Evolutionary conservation across 352 stramenopile species (phyloP).

Genomic region (Pythium brassicae): DNA sequence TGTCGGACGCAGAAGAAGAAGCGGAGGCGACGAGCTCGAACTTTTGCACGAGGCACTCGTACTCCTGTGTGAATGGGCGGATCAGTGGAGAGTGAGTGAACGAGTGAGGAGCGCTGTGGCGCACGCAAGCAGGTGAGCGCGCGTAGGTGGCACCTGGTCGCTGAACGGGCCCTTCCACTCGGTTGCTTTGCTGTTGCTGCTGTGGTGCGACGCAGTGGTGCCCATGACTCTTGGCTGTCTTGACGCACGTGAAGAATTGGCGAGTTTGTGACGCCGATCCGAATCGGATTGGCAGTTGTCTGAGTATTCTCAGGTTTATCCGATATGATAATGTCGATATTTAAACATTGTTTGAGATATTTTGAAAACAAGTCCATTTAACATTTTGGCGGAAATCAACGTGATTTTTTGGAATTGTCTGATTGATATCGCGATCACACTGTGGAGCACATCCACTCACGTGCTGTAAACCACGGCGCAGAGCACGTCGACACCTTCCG

Average conservation of each 20-base stretch:
- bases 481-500: no score
- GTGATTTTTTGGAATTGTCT: no score
- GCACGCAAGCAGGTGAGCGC: not conserved
- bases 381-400: no score
- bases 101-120: not conserved
- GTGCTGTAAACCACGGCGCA: no score
- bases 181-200: constrained; percentile 10
- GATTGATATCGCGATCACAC: no score
- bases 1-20: constrained; percentile 15
- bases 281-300: not conserved
- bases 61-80: constrained; percentile 36
- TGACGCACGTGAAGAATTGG: no score
- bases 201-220: constrained; percentile 17
- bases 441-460: no score
- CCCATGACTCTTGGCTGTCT: constrained; percentile 39
- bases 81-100: not conserved
- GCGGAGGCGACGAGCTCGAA: constrained; percentile 33
- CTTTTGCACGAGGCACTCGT: constrained; percentile 45
- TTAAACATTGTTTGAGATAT: no score
- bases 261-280: not conserved
- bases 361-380: no score
- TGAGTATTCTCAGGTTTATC: no score
- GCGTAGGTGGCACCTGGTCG: constrained; percentile 35
- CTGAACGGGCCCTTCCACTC: constrained; percentile 83
- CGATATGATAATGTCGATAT: no score